A percentile compares a stretch with the other conserved stretches of the same genome.
phyloP scores from a whole-genome alignment of 495 filamentous ascomycete genomes.

The Trichoderma reesei region DNA sequence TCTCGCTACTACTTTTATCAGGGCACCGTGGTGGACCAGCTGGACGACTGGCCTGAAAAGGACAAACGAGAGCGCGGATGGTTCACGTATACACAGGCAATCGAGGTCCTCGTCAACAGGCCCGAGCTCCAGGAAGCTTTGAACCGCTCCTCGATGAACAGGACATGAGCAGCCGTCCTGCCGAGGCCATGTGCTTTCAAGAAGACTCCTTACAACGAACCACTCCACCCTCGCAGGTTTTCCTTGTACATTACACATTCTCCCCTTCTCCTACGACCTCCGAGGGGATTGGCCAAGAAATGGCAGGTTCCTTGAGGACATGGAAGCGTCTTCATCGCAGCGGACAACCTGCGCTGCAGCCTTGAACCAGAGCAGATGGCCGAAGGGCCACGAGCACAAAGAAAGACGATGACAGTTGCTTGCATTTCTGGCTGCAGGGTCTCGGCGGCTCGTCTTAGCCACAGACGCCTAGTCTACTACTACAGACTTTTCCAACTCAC shows the following conservation, averaged over 20 bases:
- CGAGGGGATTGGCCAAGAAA: neutral
- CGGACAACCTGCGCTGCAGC: conserved; percentile 12
- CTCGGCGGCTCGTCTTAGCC: neutral
- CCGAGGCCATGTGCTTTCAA: neutral
- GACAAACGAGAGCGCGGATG: conserved; percentile 83
- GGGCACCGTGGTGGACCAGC: conserved; percentile 70
- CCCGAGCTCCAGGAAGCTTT: conserved; percentile 86
- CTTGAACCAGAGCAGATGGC: conserved; percentile 9
- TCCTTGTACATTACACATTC: neutral
- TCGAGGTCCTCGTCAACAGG: conserved; percentile 58
- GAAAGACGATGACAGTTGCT: neutral
- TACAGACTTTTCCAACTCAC: neutral
- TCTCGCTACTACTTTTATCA: conserved; percentile 85
- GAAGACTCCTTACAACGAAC: neutral
- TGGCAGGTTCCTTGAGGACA: neutral
- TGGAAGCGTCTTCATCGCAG: neutral
- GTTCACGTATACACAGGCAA: conserved; percentile 78
- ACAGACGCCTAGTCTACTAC: neutral
- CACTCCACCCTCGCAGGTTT: conserved; percentile 7
- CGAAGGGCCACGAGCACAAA: conserved; percentile 11
- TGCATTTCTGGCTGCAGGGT: neutral
- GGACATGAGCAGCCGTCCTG: neutral
- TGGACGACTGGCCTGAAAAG: conserved; percentile 85
- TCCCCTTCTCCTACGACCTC: neutral
- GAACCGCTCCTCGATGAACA: conserved; percentile 63